Evolutionary conservation across 2,329 filamentous ascomycete genomes (phyloP), one percentile per base, ranked within the genome.

Genomic region (Penicillium sp.): DNA sequence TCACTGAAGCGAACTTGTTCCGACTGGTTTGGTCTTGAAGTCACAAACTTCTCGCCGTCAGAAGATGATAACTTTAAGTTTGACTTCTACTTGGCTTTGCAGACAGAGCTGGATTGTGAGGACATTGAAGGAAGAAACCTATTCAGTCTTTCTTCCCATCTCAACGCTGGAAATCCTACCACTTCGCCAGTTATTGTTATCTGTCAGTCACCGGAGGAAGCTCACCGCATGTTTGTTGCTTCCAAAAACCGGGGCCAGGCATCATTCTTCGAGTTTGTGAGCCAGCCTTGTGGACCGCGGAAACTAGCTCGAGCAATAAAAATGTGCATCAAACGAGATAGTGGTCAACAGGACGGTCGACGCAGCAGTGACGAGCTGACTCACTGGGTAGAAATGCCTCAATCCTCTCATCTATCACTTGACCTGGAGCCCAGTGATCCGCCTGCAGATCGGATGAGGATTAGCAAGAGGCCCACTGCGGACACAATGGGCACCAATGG

Each of bases 201-300:
- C 17, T 71, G 61, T 30, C 56, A 58, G 12, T 60, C 61, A 1
- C 63, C 63, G 1, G 54, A 63, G 42, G 51, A 54, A 21, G 62
- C 62, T 3, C 61, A 65, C 33, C 45, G 43, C 17, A 60, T 66
- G 57, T 63, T 58, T 34, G 51, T 55, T 4, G 27, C 46, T 1
- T 34, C 58, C 3, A 55, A 50, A 7, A 46, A 34, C 8, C 52
- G 30, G 6, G 24, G 12, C 1, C n/a, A 53, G 10, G 17, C 30
- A 10, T 27, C 46, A 1, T 49, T 67, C 12, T 61, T 68, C 20
- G 68, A 71, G 37, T 67, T 70, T 12, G 65, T 72, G 18, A 66
- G 67, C 43, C 68, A 72, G 29, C 69, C 69, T 1, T 69, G 66
- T 46, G 69, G 68, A 2, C 67, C 68, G 2, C 61, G 62, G 7